phyloP scores from a whole-genome alignment of 495 filamentous ascomycete species.

The Podospora didyma region DNA sequence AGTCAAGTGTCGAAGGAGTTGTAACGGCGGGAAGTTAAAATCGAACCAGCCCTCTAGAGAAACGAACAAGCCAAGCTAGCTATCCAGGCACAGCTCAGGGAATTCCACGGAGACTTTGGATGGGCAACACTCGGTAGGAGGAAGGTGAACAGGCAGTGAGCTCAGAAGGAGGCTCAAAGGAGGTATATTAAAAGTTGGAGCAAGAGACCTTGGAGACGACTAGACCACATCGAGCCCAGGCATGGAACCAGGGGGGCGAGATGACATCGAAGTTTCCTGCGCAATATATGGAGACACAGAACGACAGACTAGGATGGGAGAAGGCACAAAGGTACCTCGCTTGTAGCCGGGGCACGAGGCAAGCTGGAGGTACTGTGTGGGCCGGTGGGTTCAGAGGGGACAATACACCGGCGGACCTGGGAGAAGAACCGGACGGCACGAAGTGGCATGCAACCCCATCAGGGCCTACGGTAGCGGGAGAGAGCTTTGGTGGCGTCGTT shows the following conservation, averaged over 20 bases:
- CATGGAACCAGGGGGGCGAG: conserved; percentile 20
- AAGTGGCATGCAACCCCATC: background rate
- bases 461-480: conserved; percentile 1
- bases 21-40: conserved; percentile 20
- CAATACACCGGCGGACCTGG: background rate
- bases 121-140: background rate
- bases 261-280: conserved; percentile 16
- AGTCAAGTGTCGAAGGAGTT: conserved; percentile 16
- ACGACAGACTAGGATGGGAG: background rate
- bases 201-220: conserved; percentile 12
- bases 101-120: conserved; percentile 3
- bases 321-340: conserved; percentile 5
- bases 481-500: conserved; percentile 1
- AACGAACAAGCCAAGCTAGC: conserved; percentile 9
- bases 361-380: conserved; percentile 4
- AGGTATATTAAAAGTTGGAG: conserved; percentile 23
- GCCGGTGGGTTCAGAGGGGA: background rate
- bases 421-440: background rate
- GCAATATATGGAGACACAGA: background rate
- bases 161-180: conserved; percentile 22
- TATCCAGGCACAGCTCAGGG: conserved; percentile 5
- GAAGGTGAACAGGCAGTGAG: conserved; percentile 3
- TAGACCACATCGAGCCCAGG: conserved; percentile 29
- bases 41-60: conserved; percentile 11
- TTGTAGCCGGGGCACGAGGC: background rate